Evolutionary conservation across 2,329 filamentous ascomycete species (phyloP).

Genomic region (Ophiostoma himal-ulmi): DNA sequence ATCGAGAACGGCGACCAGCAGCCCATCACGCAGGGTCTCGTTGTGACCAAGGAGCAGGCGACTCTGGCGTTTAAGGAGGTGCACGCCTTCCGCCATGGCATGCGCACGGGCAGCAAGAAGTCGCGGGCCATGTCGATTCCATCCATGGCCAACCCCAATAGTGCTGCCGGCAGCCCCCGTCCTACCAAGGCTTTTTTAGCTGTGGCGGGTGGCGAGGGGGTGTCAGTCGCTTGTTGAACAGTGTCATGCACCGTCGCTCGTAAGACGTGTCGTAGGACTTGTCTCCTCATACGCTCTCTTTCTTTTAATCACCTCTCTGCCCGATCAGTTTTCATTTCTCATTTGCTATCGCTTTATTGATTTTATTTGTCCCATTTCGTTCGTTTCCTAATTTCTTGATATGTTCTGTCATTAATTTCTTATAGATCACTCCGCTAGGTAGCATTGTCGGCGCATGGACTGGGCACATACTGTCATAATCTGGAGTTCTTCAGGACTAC

Average conservation of each 20-base stretch:
- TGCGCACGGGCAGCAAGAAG: constrained; percentile 16
- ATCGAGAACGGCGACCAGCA: constrained; percentile 34
- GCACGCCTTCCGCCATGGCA: constrained; percentile 13
- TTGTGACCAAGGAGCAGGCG: constrained; percentile 35
- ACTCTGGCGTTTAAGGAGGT: constrained; percentile 20
- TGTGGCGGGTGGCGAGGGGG: constrained; percentile 19
- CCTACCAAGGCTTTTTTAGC: constrained; percentile 23
- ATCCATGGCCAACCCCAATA: not conserved
- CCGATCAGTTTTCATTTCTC: not conserved
- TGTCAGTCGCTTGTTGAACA: constrained; percentile 18
- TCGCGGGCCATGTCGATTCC: constrained; percentile 26
- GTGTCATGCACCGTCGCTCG: not conserved
- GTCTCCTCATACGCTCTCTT: not conserved
- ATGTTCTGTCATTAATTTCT: not conserved
- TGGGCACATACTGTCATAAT: not conserved
- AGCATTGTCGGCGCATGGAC: not conserved
- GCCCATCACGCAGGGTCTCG: constrained; percentile 34
- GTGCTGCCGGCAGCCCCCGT: constrained; percentile 17
- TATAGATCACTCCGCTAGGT: not conserved
- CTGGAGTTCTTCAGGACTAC: not conserved
- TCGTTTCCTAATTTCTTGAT: not conserved
- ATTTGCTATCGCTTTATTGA: not conserved
- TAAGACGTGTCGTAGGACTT: not conserved
- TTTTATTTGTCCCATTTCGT: not conserved
- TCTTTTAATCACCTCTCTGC: not conserved